Evolutionary conservation across 495 filamentous ascomycete genomes (phyloP).

Genomic region (Hypoxylon fragiforme): DNA sequence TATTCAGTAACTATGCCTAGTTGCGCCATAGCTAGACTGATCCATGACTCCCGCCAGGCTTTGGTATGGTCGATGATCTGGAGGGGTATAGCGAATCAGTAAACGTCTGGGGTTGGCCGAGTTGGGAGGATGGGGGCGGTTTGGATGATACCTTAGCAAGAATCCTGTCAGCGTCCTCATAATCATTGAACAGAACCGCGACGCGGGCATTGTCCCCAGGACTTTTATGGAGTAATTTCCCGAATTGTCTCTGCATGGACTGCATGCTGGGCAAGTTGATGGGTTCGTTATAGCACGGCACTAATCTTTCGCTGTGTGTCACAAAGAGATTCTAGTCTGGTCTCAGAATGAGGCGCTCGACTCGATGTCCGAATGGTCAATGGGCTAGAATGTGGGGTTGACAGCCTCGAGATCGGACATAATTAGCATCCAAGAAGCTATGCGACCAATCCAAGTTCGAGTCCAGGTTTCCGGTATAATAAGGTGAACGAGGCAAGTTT

Average conservation of each 20-base stretch:
- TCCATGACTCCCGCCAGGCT: constrained; percentile 86
- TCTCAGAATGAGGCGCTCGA: constrained; percentile 4
- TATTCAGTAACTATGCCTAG: constrained; percentile 69
- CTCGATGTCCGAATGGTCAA: constrained; percentile 3
- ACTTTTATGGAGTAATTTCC: constrained; percentile 67
- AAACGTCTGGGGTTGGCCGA: not conserved
- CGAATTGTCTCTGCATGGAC: constrained; percentile 75
- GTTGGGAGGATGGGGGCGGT: not conserved
- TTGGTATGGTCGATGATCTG: constrained; percentile 82
- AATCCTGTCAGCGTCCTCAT: constrained; percentile 80
- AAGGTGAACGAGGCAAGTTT: not conserved
- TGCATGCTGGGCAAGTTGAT: constrained; percentile 63
- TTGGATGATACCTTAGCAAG: constrained; percentile 63
- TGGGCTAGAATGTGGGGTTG: not conserved
- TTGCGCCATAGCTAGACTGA: constrained; percentile 71
- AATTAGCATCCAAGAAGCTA: not conserved
- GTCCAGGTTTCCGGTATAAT: not conserved
- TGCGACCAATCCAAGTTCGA: not conserved
- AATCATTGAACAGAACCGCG: constrained; percentile 75
- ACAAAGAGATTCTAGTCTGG: not conserved
- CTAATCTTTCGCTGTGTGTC: no score
- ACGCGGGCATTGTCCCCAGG: constrained; percentile 80
- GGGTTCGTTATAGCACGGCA: no score
- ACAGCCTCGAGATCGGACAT: not conserved
- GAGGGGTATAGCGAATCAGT: not conserved